These are phyloP conservation scores for Erysiphe neolycopersici DNA, from an alignment of 2,329 filamentous ascomycete genomes.

Conservation along the genomic window DNA sequence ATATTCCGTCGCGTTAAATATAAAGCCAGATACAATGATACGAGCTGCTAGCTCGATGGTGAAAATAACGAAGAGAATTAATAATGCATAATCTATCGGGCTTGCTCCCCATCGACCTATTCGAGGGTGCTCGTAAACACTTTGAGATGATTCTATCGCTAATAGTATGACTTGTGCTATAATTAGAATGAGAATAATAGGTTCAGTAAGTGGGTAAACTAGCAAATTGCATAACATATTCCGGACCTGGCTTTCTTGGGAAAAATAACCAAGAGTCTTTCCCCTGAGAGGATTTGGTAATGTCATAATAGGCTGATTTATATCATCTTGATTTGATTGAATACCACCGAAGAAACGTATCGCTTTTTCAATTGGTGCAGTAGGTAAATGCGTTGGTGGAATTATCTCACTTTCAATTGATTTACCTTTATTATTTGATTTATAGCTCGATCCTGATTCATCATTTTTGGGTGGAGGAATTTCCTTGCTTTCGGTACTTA, in stretches of 20 bases:
- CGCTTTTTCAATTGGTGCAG: conserved; percentile 12
- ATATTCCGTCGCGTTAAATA: conserved; percentile 76
- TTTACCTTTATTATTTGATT: conserved; percentile 9
- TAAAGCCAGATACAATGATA: conserved; percentile 76
- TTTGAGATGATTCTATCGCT: conserved; percentile 51
- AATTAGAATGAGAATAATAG: conserved; percentile 64
- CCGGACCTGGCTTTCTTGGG: conserved; percentile 49
- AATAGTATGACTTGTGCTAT: conserved; percentile 71
- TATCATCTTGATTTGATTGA: conserved; percentile 4
- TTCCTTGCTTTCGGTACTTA: conserved; percentile 1
- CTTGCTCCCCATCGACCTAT: conserved; percentile 36
- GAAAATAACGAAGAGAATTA: conserved; percentile 69
- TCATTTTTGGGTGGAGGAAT: conserved; percentile 7
- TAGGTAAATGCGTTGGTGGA: conserved; percentile 5
- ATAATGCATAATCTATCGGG: conserved; percentile 24
- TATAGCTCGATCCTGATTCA: conserved; percentile 6
- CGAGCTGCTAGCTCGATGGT: conserved; percentile 63
- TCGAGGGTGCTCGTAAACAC: conserved; percentile 36
- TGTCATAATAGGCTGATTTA: conserved; percentile 13
- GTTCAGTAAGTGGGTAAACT: conserved; percentile 68
- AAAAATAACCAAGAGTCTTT: conserved; percentile 62
- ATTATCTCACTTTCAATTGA: conserved; percentile 13
- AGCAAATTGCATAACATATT: conserved; percentile 55
- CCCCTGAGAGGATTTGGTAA: conserved; percentile 60
- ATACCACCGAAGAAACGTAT: conserved; percentile 7